Evolutionary conservation across 768 basidiomycete species (phyloP).

Genomic region (Macrocybe gigantea): DNA sequence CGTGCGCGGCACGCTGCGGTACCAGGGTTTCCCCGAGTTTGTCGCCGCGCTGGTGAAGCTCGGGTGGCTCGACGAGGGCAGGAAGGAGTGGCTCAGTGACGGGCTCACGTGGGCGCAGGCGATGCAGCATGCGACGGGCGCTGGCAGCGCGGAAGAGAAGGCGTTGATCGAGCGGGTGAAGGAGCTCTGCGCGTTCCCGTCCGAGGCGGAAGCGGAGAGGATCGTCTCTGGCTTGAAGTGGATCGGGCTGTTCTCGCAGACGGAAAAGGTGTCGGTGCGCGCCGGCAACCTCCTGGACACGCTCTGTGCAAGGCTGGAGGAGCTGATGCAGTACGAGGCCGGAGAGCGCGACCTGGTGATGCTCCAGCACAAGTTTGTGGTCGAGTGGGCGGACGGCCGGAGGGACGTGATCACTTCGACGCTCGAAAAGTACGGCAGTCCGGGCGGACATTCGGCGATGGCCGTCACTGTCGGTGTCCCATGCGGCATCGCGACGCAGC

Average conservation of each 20-base stretch:
- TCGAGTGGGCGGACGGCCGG: slow-evolving; percentile 81
- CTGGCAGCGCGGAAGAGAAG: slow-evolving; percentile 61
- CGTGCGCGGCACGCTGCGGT: slow-evolving; percentile 88
- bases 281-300: slow-evolving; percentile 86
- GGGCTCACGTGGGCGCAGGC: slow-evolving; percentile 81
- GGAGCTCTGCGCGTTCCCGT: slow-evolving; percentile 67
- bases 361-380: slow-evolving; percentile 96
- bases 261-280: slow-evolving; percentile 52
- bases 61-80: slow-evolving; percentile 75
- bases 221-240: slow-evolving; percentile 89
- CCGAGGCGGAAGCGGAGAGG: slow-evolving; percentile 60
- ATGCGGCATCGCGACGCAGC: slow-evolving; percentile 89
- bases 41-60: slow-evolving; percentile 81
- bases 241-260: slow-evolving; percentile 84
- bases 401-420: slow-evolving; percentile 77
- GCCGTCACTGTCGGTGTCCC: slow-evolving; percentile 88
- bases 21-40: slow-evolving; percentile 96
- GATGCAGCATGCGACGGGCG: slow-evolving; percentile 68
- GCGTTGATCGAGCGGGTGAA: slow-evolving; percentile 70
- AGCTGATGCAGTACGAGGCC: slow-evolving; percentile 83
- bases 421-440: slow-evolving; percentile 81
- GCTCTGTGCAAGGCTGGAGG: slow-evolving; percentile 85
- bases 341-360: slow-evolving; percentile 96
- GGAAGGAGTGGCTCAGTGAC: slow-evolving; percentile 73
- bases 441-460: slow-evolving; percentile 84